A percentile compares a stretch with the other conserved stretches of the same genome.
Conservation (phyloP, 306 rosid species). For the Carpinus fangiana region DNA sequence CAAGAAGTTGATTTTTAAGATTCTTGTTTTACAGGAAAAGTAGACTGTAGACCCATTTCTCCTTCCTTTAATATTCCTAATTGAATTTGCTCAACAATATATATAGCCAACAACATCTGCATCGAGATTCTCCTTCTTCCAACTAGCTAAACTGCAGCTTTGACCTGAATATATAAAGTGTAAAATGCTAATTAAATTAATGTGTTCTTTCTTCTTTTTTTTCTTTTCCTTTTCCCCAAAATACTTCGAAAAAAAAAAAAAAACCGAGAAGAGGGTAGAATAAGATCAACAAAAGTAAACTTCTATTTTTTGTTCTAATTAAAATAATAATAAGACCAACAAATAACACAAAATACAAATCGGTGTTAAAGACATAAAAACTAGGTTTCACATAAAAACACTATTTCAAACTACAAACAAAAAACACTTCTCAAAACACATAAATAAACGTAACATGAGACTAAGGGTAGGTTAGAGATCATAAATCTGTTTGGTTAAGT, state of each 20-base stretch:
- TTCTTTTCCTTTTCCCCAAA: not conserved
- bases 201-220: no score
- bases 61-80: not conserved
- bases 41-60: constrained; percentile 26
- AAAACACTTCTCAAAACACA: no score
- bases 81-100: constrained; percentile 7
- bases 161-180: constrained; percentile 26
- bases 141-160: constrained; percentile 29
- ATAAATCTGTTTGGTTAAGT: no score
- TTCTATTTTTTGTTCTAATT: not conserved
- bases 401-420: no score
- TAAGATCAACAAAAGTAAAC: not conserved
- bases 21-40: not conserved
- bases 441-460: no score
- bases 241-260: no score
- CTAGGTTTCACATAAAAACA: no score
- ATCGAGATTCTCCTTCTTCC: constrained; percentile 1
- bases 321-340: no score
- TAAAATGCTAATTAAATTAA: not conserved
- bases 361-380: no score
- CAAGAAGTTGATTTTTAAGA: not conserved
- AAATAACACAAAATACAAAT: no score
- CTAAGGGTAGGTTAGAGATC: no score
- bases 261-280: not conserved
- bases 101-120: not conserved